Evolutionary conservation across 176 grass and related monocot genomes (phyloP), one percentile per base, ranked within the genome.

Genomic region (Phoenix dactylifera): DNA sequence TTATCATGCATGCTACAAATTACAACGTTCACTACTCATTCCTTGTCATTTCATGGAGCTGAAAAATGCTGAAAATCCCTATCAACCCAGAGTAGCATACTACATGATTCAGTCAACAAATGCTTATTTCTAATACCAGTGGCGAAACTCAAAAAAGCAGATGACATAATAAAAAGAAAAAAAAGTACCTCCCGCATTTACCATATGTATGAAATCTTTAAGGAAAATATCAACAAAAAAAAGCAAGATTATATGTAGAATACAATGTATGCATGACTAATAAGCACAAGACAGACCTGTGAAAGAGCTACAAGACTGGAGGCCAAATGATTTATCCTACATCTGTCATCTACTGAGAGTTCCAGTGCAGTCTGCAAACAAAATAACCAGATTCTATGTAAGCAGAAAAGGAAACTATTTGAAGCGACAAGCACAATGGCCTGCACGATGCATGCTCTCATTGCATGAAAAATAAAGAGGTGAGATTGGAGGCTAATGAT

Each of bases 251-350:
- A 28, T 15, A 50, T 18, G 20, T 5, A 26, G 19, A 58, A 70
- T 3, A 3, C 7, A 9, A 35, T 1, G 32, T 35, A 35, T 35
- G 6, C 32, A 35, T 35, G 32, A 35, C 32, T 35, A 9, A 35
- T 35, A 44, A 44, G 10, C 35, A 44, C 15, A 59, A 48, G 19
- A 64, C 18, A 32, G 17, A 89, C 86, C 86, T 89, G 90, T 26
- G 73, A 81, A 48, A 89, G 60, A 62, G 79, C 82, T 48, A 89
- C 60, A 26, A 95, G 81, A 73, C 86, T 89, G 56, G 86, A 83
- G 54, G 82, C 77, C 7, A 95, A 59, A 80, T 74, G 79, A 68
- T 95, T 95, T 68, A 89, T 86, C 72, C 90, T 86, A 65, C 86
- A 78, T 75, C 86, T 86, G 35, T 95, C 90, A 16, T 86, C 82